Evolutionary conservation across 331 rosid genomes (phyloP).

Genomic region (Acacia pycnantha): DNA sequence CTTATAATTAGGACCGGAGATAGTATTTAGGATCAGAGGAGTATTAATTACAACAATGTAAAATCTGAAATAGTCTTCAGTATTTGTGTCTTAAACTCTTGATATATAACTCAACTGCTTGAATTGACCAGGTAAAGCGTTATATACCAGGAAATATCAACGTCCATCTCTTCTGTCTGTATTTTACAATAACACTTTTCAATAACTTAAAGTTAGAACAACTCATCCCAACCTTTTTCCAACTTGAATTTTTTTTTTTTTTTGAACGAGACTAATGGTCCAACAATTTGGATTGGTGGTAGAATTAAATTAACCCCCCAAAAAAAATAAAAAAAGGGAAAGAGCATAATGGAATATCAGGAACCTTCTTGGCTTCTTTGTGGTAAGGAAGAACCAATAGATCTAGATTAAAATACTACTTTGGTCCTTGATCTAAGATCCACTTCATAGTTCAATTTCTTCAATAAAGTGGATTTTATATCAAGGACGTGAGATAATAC

Average conservation of each 20-base stretch:
- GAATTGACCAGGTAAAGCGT: constrained; percentile 35
- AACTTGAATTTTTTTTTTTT: background rate
- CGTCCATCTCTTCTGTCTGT: constrained; percentile 36
- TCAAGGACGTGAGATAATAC: background rate
- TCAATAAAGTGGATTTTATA: too few relatives aligned
- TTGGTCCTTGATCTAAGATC: background rate
- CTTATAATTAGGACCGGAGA: too few relatives aligned
- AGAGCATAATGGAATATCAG: background rate
- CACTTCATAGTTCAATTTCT: too few relatives aligned
- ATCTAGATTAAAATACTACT: background rate
- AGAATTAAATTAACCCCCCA: background rate
- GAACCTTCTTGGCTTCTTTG: background rate
- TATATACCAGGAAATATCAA: constrained; percentile 29
- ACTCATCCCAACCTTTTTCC: constrained; percentile 2
- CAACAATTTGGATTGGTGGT: constrained; percentile 1
- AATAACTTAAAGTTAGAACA: background rate
- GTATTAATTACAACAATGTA: background rate
- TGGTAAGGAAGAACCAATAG: background rate
- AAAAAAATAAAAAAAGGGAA: background rate
- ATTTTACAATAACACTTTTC: constrained; percentile 24
- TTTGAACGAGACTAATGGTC: background rate
- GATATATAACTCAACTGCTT: constrained; percentile 1
- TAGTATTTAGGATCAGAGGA: too few relatives aligned
- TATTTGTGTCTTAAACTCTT: background rate
- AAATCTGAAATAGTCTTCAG: background rate